phyloP scores from a whole-genome alignment of 2,329 filamentous ascomycete genomes.

The Graphilbum ipis-grandicollis region DNA sequence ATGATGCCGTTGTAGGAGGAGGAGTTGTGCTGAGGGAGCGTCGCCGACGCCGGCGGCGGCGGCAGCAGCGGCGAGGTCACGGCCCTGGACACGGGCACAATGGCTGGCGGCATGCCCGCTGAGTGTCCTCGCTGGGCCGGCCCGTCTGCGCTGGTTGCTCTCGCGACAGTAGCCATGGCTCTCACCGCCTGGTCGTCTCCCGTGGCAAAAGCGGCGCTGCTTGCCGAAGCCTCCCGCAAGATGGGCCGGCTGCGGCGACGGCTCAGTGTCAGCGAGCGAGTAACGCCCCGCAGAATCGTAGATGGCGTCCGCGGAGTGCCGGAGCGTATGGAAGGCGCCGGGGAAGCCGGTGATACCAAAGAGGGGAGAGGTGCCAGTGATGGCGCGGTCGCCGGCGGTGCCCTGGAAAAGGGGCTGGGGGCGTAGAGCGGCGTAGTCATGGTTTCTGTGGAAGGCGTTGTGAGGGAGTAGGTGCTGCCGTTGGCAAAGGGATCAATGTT shows the following conservation, averaged over 20 bases:
- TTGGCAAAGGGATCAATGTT: constrained; percentile 35
- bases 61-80: not conserved
- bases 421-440: constrained; percentile 3
- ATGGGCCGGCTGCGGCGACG: constrained; percentile 36
- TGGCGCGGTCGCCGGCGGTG: not conserved
- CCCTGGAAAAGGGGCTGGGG: constrained; percentile 6
- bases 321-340: too few relatives aligned
- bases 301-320: constrained; percentile 25
- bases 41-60: not conserved
- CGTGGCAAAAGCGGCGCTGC: not conserved
- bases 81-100: too few relatives aligned
- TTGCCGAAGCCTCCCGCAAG: constrained; percentile 15
- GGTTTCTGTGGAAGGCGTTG: not conserved
- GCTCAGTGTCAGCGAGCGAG: constrained; percentile 33
- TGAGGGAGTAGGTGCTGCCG: constrained; percentile 17
- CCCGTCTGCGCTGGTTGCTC: too few relatives aligned
- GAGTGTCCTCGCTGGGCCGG: too few relatives aligned
- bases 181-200: too few relatives aligned
- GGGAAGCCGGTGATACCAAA: too few relatives aligned
- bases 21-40: constrained; percentile 12
- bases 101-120: too few relatives aligned
- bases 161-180: too few relatives aligned
- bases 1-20: constrained; percentile 31
- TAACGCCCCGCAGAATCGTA: constrained; percentile 28
- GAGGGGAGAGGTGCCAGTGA: too few relatives aligned